Evolutionary conservation across 345 rosid genomes (phyloP).

Genomic region (Alliaria petiolata): DNA sequence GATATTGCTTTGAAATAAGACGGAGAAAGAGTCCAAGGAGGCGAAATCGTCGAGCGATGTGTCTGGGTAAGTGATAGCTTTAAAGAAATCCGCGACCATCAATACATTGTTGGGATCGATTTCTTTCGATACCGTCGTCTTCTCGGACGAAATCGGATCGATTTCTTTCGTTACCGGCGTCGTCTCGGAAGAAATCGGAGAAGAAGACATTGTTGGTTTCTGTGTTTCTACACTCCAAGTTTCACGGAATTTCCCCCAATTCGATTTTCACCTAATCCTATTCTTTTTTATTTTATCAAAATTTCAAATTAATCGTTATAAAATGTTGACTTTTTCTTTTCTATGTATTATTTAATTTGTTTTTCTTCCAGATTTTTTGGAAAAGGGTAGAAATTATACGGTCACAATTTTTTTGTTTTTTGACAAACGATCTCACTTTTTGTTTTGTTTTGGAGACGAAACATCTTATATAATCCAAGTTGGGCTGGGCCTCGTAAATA

Average conservation of each 20-base stretch:
- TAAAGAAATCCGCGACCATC: conserved; percentile 18
- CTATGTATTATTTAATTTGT: no score
- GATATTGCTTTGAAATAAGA: conserved; percentile 42
- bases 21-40: conserved; percentile 44
- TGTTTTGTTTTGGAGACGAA: no score
- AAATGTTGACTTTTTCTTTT: neutral
- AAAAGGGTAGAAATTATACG: no score
- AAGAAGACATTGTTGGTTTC: conserved; percentile 7
- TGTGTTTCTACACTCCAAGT: neutral
- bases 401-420: no score
- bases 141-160: conserved; percentile 18
- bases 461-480: no score
- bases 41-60: conserved; percentile 21
- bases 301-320: neutral
- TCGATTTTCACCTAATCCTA: conserved; percentile 7
- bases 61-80: conserved; percentile 17
- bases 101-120: conserved; percentile 11
- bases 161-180: conserved; percentile 16
- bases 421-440: no score
- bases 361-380: no score
- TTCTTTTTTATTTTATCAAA: no score
- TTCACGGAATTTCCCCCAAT: conserved; percentile 13
- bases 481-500: no score
- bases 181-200: neutral
- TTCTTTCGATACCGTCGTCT: conserved; percentile 19